These are phyloP conservation scores for Dothistroma pini DNA, from an alignment of 2,329 filamentous ascomycete genomes.

Conservation along the genomic window DNA sequence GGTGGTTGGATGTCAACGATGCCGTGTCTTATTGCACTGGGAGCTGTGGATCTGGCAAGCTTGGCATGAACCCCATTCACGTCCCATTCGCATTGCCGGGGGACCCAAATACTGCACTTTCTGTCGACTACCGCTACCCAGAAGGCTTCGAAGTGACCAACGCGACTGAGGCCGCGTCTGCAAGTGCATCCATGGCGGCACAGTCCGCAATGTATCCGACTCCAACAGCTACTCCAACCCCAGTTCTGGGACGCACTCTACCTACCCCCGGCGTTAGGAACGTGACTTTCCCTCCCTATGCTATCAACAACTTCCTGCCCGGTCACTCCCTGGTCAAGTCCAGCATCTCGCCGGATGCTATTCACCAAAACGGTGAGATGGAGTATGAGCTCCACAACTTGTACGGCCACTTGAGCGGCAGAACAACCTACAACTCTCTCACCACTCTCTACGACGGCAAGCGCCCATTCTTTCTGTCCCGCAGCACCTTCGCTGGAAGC, in stretches of 20 bases:
- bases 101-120: constrained; percentile 15
- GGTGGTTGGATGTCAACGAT: constrained; percentile 31
- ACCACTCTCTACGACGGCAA: constrained; percentile 24
- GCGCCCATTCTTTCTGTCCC: constrained; percentile 28
- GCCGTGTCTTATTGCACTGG: constrained; percentile 26
- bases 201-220: constrained; percentile 22
- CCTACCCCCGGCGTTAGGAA: constrained; percentile 25
- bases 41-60: constrained; percentile 20
- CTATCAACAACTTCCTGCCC: constrained; percentile 22
- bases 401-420: constrained; percentile 26
- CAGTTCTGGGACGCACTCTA: constrained; percentile 21
- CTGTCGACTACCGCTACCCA: constrained; percentile 24
- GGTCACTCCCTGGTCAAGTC: constrained; percentile 27
- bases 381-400: constrained; percentile 33
- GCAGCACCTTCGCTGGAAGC: constrained; percentile 29
- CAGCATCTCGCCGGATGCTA: constrained; percentile 28
- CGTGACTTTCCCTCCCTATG: constrained; percentile 26
- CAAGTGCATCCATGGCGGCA: constrained; percentile 18
- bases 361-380: constrained; percentile 25
- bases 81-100: constrained; percentile 22
- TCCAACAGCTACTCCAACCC: constrained; percentile 10
- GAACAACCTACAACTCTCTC: constrained; percentile 30
- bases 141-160: constrained; percentile 30
- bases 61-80: constrained; percentile 25
- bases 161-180: constrained; percentile 29